phyloP scores from a whole-genome alignment of 768 basidiomycete genomes.

The Pulveroboletus sp. region DNA sequence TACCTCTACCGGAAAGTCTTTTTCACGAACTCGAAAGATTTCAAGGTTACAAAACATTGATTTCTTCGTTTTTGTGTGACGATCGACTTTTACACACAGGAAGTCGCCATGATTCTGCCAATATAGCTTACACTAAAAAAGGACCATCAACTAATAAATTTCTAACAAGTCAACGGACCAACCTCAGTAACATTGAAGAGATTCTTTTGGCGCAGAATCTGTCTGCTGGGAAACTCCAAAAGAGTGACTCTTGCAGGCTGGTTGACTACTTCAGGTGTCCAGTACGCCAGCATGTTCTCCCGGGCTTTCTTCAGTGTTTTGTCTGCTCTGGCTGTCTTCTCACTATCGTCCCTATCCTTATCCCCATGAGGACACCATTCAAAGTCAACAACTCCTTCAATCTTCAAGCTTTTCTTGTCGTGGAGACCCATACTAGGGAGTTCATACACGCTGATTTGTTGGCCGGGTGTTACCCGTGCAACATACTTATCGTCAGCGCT shows the following conservation, averaged over 20 bases:
- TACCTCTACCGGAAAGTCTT: constrained; percentile 96
- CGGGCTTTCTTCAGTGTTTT: constrained; percentile 58
- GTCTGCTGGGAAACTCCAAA: constrained; percentile 80
- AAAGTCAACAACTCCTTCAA: constrained; percentile 96
- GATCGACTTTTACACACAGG: constrained; percentile 97
- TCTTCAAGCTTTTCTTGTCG: constrained; percentile 95
- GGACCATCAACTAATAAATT: neutral
- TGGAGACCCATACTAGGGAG: constrained; percentile 90
- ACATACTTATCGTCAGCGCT: constrained; percentile 94
- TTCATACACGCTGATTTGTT: constrained; percentile 95
- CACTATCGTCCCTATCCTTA: constrained; percentile 73
- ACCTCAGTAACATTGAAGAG: constrained; percentile 97
- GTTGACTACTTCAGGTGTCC: constrained; percentile 95
- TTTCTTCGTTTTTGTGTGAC: constrained; percentile 98
- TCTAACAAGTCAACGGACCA: constrained; percentile 26
- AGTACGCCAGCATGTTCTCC: constrained; percentile 95
- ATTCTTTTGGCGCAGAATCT: constrained; percentile 88
- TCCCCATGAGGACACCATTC: constrained; percentile 97
- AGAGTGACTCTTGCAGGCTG: constrained; percentile 97
- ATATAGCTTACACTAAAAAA: constrained; percentile 83
- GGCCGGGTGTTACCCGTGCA: constrained; percentile 81
- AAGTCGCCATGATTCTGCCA: constrained; percentile 99
- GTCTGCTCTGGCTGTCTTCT: constrained; percentile 36
- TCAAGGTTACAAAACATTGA: constrained; percentile 97
- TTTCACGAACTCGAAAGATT: constrained; percentile 95